Evolutionary conservation across 495 filamentous ascomycete genomes (phyloP), one percentile per base, ranked within the genome.

Genomic region (Penicillium salamii): DNA sequence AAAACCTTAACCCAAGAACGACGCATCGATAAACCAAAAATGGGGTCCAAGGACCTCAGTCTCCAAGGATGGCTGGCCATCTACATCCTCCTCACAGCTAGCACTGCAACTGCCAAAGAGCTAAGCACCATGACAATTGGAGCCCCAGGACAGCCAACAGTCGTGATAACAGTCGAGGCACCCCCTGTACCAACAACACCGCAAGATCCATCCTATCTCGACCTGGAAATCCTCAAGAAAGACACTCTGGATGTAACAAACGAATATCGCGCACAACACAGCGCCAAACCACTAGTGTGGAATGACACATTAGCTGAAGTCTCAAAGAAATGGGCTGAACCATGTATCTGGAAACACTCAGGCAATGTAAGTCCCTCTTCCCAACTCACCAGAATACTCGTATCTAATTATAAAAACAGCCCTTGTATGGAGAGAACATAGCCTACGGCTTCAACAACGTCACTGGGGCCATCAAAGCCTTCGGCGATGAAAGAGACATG

Each of bases 401-500:
- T n/a, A n/a, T n/a, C n/a, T n/a, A n/a, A n/a, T n/a, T n/a, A n/a
- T n/a, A n/a, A n/a, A n/a, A n/a, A n/a, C n/a, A n/a, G n/a, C n/a
- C n/a, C n/a, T n/a, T n/a, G n/a, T 82, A 84, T 57, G 89, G 89
- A 60, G 89, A 93, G 63, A 93, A 93, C 65, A 74, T 91, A 2
- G 87, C 88, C 3, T 69, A 81, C 23, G 86, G 85, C 12, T 91
- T 82, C 66, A 46, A 71, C 0, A 82, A 84, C 62, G 76, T 77
- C 1, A 75, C 77, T 0, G 61, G 77, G 6, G 76, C 82, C 13
- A 75, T 92, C 19, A 77, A 78, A 31, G 78, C 72, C 17, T 93
- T 88, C 88, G 87, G 78, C 11, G 56, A 81, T 52, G 89, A 93
- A 66, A 51, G 77, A 11, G 42, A 53, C 0, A 23, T 67, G 5